Conservation (phyloP, 2,329 filamentous ascomycete genomes). For the Sclerotinia glacialis region DNA sequence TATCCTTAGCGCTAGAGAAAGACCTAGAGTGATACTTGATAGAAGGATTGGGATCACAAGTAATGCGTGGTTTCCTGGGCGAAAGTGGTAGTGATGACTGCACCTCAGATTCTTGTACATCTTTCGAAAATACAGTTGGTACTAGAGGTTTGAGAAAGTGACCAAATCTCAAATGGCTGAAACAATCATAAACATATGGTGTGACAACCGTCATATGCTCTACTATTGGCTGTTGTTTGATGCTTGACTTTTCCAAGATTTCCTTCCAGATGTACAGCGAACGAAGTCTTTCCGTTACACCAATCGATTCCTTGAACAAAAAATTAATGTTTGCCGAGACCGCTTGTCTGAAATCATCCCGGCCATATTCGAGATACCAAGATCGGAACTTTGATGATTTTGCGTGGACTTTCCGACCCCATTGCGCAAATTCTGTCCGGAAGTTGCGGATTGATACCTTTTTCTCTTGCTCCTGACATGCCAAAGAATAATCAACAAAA, state of each 20-base stretch:
- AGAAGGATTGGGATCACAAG: background rate
- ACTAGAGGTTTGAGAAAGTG: conserved; percentile 46
- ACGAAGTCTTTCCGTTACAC: conserved; percentile 38
- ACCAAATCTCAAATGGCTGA: conserved; percentile 61
- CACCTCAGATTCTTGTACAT: conserved; percentile 31
- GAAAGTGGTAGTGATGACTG: background rate
- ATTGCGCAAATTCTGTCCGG: conserved; percentile 52
- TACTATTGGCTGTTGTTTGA: conserved; percentile 35
- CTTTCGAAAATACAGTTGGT: conserved; percentile 30
- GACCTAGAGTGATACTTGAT: background rate
- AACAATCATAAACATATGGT: conserved; percentile 62
- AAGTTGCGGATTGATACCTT: conserved; percentile 57
- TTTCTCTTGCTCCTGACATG: conserved; percentile 26
- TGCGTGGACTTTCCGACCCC: conserved; percentile 51
- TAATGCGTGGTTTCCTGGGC: conserved; percentile 9
- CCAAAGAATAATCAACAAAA: conserved; percentile 58
- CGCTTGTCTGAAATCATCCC: conserved; percentile 61
- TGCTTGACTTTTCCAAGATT: conserved; percentile 35
- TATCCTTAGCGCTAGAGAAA: background rate
- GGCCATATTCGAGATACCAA: conserved; percentile 55
- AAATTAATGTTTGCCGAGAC: conserved; percentile 60
- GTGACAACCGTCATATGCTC: conserved; percentile 62
- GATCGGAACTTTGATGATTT: conserved; percentile 43
- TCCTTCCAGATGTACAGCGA: conserved; percentile 42
- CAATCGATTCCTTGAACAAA: conserved; percentile 61